These are phyloP conservation scores for Fomitopsis palustris DNA, from an alignment of 1,284 basidiomycete species.

Conservation along the genomic window DNA sequence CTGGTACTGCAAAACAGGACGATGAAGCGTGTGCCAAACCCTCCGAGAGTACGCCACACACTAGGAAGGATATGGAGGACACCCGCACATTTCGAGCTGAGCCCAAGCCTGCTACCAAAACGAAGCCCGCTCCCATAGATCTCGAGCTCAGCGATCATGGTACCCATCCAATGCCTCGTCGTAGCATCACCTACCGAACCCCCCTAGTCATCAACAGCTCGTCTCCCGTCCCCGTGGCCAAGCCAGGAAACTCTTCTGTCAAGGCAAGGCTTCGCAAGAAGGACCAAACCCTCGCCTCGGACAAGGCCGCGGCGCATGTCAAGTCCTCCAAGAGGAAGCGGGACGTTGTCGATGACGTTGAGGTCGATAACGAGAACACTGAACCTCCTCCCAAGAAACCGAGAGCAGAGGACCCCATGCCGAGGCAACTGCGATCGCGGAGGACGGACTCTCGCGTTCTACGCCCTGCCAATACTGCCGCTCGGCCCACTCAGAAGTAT, in stretches of 20 bases:
- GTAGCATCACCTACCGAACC: constrained; percentile 2
- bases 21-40: not conserved
- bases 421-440: constrained; percentile 3
- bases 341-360: not conserved
- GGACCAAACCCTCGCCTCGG: not conserved
- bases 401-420: not conserved
- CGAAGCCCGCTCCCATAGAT: not conserved
- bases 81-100: not conserved
- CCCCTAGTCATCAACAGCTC: constrained; percentile 5
- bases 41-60: not conserved
- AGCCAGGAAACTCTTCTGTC: constrained; percentile 11
- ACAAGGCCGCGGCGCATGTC: not conserved
- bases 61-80: not conserved
- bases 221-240: constrained; percentile 18
- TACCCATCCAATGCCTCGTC: constrained; percentile 10
- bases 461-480: constrained; percentile 12
- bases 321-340: constrained; percentile 15
- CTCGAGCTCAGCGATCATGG: not conserved
- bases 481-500: constrained; percentile 19
- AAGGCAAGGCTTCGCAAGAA: constrained; percentile 22
- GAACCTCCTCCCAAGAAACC: constrained; percentile 4
- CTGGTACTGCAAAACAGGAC: no score
- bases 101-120: not conserved
- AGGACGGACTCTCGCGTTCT: constrained; percentile 12
- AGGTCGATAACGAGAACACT: not conserved